Evolutionary conservation across 2,329 filamentous ascomycete species (phyloP).

Genomic region (Keithomyces neogunnii): DNA sequence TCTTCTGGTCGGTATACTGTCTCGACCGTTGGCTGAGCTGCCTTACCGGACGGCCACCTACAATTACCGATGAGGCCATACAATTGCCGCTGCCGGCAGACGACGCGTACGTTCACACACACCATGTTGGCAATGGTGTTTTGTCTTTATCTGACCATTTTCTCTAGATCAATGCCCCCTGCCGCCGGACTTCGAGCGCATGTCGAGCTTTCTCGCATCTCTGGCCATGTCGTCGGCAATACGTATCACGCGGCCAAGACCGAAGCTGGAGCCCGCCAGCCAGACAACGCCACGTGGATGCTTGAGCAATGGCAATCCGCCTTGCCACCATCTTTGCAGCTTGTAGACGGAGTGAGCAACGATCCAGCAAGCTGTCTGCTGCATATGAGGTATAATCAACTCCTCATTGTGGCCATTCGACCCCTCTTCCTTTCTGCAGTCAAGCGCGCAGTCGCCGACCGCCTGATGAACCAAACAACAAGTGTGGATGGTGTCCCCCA

Average conservation of each 20-base stretch:
- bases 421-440: slow-evolving; percentile 39
- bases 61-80: slow-evolving; percentile 38
- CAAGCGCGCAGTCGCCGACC: slow-evolving; percentile 36
- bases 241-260: slow-evolving; percentile 29
- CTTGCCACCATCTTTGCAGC: slow-evolving; percentile 28
- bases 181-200: slow-evolving; percentile 36
- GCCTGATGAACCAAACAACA: slow-evolving; percentile 20
- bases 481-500: slow-evolving; percentile 14
- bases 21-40: slow-evolving; percentile 40
- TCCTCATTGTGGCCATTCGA: slow-evolving; percentile 38
- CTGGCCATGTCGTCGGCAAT: slow-evolving; percentile 38
- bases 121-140: neutral
- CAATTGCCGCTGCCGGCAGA: slow-evolving; percentile 31
- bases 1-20: slow-evolving; percentile 46
- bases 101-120: slow-evolving; percentile 26
- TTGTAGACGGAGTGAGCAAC: slow-evolving; percentile 25
- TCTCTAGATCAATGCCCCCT: slow-evolving; percentile 31
- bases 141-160: neutral
- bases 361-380: slow-evolving; percentile 36
- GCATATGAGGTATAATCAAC: slow-evolving; percentile 43
- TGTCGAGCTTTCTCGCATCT: slow-evolving; percentile 37
- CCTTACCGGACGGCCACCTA: slow-evolving; percentile 39
- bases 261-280: slow-evolving; percentile 18
- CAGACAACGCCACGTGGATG: slow-evolving; percentile 31
- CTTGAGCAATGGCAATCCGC: slow-evolving; percentile 32